These are phyloP conservation scores for Cladophialophora carrionii DNA, from an alignment of 2,329 filamentous ascomycete species.

Conservation along the genomic window DNA sequence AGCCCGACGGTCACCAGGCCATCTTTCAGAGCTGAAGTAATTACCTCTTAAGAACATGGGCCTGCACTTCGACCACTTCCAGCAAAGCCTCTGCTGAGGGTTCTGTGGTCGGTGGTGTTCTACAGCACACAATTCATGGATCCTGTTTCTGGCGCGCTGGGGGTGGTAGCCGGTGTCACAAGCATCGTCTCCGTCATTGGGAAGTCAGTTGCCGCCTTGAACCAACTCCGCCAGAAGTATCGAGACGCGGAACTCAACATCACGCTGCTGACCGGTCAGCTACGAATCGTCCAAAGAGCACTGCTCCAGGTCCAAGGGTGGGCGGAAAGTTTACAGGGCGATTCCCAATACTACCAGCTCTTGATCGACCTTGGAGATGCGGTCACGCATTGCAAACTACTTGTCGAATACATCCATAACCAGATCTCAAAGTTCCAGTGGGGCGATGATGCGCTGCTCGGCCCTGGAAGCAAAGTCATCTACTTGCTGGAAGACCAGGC, in stretches of 20 bases:
- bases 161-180: conserved; percentile 31
- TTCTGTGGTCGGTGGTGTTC: neutral
- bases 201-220: conserved; percentile 31
- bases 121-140: conserved; percentile 16
- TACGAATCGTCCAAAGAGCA: conserved; percentile 34
- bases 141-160: conserved; percentile 23
- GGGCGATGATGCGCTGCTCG: conserved; percentile 23
- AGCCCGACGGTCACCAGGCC: neutral
- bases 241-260: conserved; percentile 33
- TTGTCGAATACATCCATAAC: conserved; percentile 33
- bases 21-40: neutral
- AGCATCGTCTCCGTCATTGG: conserved; percentile 33
- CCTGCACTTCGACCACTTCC: neutral
- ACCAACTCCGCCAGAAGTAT: conserved; percentile 31
- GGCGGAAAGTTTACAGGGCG: conserved; percentile 25
- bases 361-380: conserved; percentile 34
- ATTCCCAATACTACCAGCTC: conserved; percentile 31
- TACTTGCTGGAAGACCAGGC: conserved; percentile 30
- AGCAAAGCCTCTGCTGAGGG: neutral
- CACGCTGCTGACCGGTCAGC: conserved; percentile 33
- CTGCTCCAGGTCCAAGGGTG: conserved; percentile 34
- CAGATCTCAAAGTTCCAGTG: conserved; percentile 30
- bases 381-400: conserved; percentile 31
- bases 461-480: conserved; percentile 28
- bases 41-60: neutral